These are phyloP conservation scores for Bruguiera sexangula DNA, from an alignment of 345 rosid species.

Conservation along the genomic window DNA sequence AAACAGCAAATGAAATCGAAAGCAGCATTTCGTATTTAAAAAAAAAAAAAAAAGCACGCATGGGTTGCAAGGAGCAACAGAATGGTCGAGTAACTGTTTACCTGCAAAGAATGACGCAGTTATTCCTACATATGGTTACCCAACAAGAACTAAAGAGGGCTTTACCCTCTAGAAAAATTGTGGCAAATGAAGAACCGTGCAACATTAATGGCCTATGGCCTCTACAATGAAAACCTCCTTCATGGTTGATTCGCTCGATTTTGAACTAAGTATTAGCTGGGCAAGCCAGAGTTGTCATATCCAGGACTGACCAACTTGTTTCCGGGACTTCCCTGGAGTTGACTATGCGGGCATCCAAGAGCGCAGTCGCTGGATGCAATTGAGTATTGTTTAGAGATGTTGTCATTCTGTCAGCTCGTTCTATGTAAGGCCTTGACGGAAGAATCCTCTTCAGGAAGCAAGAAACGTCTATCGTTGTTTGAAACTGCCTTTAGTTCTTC, in stretches of 20 bases:
- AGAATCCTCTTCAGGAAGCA: conserved; percentile 58
- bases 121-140: conserved; percentile 23
- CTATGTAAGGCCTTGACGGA: conserved; percentile 33
- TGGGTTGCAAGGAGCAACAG: conserved; percentile 9
- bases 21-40: neutral
- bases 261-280: neutral
- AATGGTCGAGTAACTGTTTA: conserved; percentile 9
- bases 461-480: conserved; percentile 28
- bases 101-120: conserved; percentile 32
- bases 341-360: neutral
- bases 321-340: neutral
- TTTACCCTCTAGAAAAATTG: conserved; percentile 27
- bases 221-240: conserved; percentile 11
- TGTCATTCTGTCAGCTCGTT: conserved; percentile 28
- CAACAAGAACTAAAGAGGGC: conserved; percentile 28
- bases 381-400: neutral
- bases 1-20: neutral
- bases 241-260: neutral
- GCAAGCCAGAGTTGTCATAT: neutral
- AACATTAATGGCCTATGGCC: conserved; percentile 3
- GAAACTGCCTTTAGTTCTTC: conserved; percentile 19
- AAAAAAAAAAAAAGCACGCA: neutral
- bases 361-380: neutral
- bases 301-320: neutral
- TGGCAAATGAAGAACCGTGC: conserved; percentile 13